Conservation (phyloP, 768 basidiomycete species). For the Aureoboletus auriporus region DNA sequence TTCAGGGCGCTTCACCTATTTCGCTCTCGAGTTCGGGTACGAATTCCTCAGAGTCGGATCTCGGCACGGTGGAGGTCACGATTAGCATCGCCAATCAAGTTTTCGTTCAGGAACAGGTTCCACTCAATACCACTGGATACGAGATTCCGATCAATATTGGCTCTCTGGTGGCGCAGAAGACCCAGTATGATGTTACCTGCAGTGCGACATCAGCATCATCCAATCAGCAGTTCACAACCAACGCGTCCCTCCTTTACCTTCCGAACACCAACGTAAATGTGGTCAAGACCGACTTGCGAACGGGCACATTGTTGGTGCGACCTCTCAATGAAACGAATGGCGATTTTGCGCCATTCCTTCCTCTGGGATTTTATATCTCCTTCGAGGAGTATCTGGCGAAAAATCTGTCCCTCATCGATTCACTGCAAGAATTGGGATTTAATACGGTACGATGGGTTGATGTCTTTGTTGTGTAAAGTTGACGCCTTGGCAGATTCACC, state of each 20-base stretch:
- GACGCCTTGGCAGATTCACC: constrained; percentile 52
- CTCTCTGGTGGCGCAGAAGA: constrained; percentile 25
- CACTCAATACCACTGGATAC: constrained; percentile 35
- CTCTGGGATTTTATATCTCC: constrained; percentile 71
- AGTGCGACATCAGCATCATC: constrained; percentile 19
- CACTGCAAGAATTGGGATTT: constrained; percentile 54
- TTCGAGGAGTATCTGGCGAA: constrained; percentile 51
- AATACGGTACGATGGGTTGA: constrained; percentile 22
- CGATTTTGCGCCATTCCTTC: constrained; percentile 43
- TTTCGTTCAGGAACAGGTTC: constrained; percentile 26
- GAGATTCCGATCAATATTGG: constrained; percentile 33
- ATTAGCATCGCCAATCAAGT: constrained; percentile 26
- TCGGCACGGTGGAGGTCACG: constrained; percentile 23
- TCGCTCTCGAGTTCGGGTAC: constrained; percentile 1
- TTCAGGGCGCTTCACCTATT: constrained; percentile 34
- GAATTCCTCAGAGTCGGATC: not conserved
- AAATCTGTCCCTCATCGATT: constrained; percentile 50
- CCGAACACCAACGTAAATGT: constrained; percentile 34
- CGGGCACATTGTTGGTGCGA: constrained; percentile 41
- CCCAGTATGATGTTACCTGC: constrained; percentile 33
- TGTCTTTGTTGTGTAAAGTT: constrained; percentile 5
- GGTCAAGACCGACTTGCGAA: constrained; percentile 46
- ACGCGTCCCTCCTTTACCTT: constrained; percentile 38
- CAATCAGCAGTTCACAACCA: constrained; percentile 30
- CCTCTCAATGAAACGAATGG: constrained; percentile 22